Evolutionary conservation across 495 filamentous ascomycete genomes (phyloP).

Genomic region (Neurospora sp.): DNA sequence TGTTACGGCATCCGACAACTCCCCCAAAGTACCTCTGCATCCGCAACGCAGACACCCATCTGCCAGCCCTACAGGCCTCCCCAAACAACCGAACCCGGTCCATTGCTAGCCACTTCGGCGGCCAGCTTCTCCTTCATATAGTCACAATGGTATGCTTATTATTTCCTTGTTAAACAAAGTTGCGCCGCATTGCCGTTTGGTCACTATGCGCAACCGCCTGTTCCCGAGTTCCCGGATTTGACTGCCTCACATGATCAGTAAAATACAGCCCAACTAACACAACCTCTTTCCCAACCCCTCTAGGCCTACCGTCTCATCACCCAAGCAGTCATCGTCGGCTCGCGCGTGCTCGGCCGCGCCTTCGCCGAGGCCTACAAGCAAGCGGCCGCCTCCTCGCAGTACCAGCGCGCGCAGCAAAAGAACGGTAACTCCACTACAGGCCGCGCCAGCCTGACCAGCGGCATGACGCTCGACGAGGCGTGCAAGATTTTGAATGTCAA

Average conservation of each 20-base stretch:
- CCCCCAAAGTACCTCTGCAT: neutral
- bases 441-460: constrained; percentile 44
- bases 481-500: constrained; percentile 97
- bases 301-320: constrained; percentile 93
- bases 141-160: neutral
- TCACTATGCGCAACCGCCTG: neutral
- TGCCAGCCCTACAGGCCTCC: neutral
- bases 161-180: neutral
- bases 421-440: constrained; percentile 27
- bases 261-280: neutral
- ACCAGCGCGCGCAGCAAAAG: constrained; percentile 55
- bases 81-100: neutral
- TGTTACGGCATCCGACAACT: neutral
- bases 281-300: neutral
- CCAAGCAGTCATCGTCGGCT: constrained; percentile 82
- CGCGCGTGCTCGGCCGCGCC: constrained; percentile 84
- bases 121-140: neutral
- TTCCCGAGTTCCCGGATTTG: neutral
- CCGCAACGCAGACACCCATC: neutral
- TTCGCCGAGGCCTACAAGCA: constrained; percentile 88
- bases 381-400: constrained; percentile 74
- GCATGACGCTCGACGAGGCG: constrained; percentile 87
- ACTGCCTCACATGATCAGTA: neutral
- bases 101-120: neutral
- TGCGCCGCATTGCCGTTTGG: neutral